Conservation (phyloP, 1,284 basidiomycete species). For the Tilletia walkeri region DNA sequence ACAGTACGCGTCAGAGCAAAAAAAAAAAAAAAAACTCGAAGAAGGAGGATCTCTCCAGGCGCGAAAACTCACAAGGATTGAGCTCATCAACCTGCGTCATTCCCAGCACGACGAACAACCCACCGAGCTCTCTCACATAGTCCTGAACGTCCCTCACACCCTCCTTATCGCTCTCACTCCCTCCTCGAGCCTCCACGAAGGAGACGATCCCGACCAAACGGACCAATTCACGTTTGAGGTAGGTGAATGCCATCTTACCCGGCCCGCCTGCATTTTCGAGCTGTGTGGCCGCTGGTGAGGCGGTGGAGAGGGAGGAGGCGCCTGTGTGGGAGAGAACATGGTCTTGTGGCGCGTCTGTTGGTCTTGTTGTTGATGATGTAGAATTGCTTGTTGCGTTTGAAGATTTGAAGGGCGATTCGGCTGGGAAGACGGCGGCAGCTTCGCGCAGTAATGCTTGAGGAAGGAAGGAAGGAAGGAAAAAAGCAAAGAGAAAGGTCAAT, state of each 20-base stretch:
- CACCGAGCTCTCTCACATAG: conserved; percentile 37
- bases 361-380: not conserved
- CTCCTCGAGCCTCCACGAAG: conserved; percentile 14
- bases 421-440: conserved; percentile 33
- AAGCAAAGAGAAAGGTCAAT: not conserved
- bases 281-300: conserved; percentile 15
- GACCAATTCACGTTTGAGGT: conserved; percentile 46
- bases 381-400: not conserved
- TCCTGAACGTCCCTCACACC: conserved; percentile 43
- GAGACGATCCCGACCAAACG: conserved; percentile 35
- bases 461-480: conserved; percentile 15
- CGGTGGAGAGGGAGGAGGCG: conserved; percentile 8
- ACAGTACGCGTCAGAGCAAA: conserved; percentile 1
- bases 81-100: conserved; percentile 48
- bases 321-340: conserved; percentile 39
- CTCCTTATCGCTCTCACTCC: not conserved
- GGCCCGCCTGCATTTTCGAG: conserved; percentile 17
- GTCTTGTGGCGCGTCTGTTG: conserved; percentile 24
- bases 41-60: conserved; percentile 12
- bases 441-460: conserved; percentile 30
- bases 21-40: too few species aligned
- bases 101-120: conserved; percentile 45
- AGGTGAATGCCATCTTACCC: conserved; percentile 31
- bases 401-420: conserved; percentile 39
- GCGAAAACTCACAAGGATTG: conserved; percentile 37